Base-by-base conservation (phyloP, 805 yeast species). In the Metschnikowia baotianmanensis region DNA sequence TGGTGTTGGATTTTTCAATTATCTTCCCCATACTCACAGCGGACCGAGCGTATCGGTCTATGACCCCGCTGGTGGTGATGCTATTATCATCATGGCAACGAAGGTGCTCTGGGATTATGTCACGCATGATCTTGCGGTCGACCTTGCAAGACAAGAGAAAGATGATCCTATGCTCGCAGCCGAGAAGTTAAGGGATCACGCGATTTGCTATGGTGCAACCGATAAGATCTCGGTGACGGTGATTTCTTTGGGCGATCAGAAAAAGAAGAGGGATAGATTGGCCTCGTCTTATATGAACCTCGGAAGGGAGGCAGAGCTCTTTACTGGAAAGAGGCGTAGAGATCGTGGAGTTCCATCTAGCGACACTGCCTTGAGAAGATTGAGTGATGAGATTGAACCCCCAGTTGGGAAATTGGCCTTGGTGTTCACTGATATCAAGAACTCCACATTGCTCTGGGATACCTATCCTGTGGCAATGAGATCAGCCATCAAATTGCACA, bases 351-450 rank as follows among this genome's bases (percentile, higher is more conserved):
- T 58, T 0, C 62, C 72, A 8, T 58, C 70, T 15, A 88, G 82
- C 36, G 96, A 90, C 61, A 78, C 95, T 0, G 76, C 82, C 2
- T 69, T 90, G 51, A 80, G 96, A 53, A 78, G 95, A 55, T 69
- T 89, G 40, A 95, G 87, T 45, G 86, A 83, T 29, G 99, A 93
- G 57, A 90, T 93, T 43, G 82, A 84, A 8, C 97, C 99, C 2
- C 99, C 99, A 2, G 82, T 83, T 5, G 98, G 98, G 2, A 89
- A 88, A 36, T 69, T 93, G 36, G 96, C 99, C 0, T 83, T 93
- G 78, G 97, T 91, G 1, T 93, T 93, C 64, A 93, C 99, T 0
- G 99, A 93, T 76, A 93, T 93, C 52, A 89, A 91, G 55, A 90
- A 86, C 59, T 90, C 98, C 1, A 93, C 99, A 0, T 67, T 83